Evolutionary conservation across 2,329 filamentous ascomycete genomes (phyloP), one percentile per base, ranked within the genome.

Genomic region (Pseudocercospora macadamiae): DNA sequence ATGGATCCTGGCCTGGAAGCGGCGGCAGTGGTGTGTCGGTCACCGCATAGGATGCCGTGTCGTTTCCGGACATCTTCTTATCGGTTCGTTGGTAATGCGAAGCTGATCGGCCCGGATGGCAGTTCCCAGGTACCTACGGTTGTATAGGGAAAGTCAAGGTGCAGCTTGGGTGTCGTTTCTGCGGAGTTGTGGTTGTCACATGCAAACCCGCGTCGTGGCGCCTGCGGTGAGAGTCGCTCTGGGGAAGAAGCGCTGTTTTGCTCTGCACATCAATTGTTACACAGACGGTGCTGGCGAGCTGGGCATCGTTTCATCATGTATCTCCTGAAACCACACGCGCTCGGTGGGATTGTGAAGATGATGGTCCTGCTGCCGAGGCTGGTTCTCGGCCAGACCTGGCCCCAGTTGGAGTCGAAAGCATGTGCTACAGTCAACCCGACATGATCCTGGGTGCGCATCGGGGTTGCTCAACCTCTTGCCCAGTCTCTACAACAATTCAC

Each of bases 1-100:
- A 78, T 49, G 82, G 75, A 49, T 81, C 76, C 10, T 76, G 72
- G 3, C 70, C 62, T 14, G 81, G 76, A 2, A 77, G 72, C 1
- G 81, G 79, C 23, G 81, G 78, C 28, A 66, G 62, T 25, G 62
- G 56, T 30, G 64, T 62, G 48, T 58, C 55, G 44, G 62, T 51
- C 54, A 55, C 55, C 21, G 58, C 55, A 47, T 55, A 58, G 30
- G 59, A 55, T 30, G 44, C 44, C 39, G 55, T 52, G 55, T 47
- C 42, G 28, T 59, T 45, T 18, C 55, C 58, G 53, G 64, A 63
- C 64, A 64, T 66, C 45, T 59, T 61, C 45, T 53, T 61, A 59
- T 61, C 55, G 34, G 26, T 26, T 49, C 14, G 26, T 32, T 21
- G 45, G 30, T 37, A 37, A 25, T 30, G 30, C 16, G 28, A 37